These are phyloP conservation scores for Cystobasidiaceae sp. DNA, from an alignment of 1,284 basidiomycete genomes.

Conservation along the genomic window DNA sequence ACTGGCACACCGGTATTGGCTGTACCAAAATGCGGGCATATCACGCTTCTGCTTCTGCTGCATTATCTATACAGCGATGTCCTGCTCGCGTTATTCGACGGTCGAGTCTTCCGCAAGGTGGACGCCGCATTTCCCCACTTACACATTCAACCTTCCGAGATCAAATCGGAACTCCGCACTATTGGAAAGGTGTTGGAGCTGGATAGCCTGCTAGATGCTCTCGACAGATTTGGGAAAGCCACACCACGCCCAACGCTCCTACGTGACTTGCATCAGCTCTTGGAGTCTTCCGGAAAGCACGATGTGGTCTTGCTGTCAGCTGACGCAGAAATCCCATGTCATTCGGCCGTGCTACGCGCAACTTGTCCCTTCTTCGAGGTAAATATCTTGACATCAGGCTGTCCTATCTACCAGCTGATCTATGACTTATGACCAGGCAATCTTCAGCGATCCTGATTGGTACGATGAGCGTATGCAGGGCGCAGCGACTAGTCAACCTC, in stretches of 20 bases:
- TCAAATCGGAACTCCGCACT: slow-evolving; percentile 60
- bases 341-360: slow-evolving; percentile 72
- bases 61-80: slow-evolving; percentile 85
- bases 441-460: slow-evolving; percentile 83
- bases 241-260: slow-evolving; percentile 52
- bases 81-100: slow-evolving; percentile 77
- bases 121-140: slow-evolving; percentile 20
- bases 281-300: slow-evolving; percentile 49
- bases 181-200: slow-evolving; percentile 56
- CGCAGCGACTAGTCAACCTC: not conserved
- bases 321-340: slow-evolving; percentile 63
- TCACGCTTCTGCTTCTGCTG: slow-evolving; percentile 66
- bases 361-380: slow-evolving; percentile 74
- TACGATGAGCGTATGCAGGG: slow-evolving; percentile 53
- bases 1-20: slow-evolving; percentile 1
- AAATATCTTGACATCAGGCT: slow-evolving; percentile 35
- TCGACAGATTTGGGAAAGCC: slow-evolving; percentile 40
- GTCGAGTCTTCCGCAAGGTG: slow-evolving; percentile 57
- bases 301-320: slow-evolving; percentile 72
- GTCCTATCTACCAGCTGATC: not conserved
- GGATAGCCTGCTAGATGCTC: slow-evolving; percentile 32
- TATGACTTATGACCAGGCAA: slow-evolving; percentile 48
- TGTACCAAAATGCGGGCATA: slow-evolving; percentile 1
- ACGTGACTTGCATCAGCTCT: slow-evolving; percentile 54
- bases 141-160: slow-evolving; percentile 43